Evolutionary conservation across 2,329 filamentous ascomycete species (phyloP).

Genomic region (Talaromyces sp.): DNA sequence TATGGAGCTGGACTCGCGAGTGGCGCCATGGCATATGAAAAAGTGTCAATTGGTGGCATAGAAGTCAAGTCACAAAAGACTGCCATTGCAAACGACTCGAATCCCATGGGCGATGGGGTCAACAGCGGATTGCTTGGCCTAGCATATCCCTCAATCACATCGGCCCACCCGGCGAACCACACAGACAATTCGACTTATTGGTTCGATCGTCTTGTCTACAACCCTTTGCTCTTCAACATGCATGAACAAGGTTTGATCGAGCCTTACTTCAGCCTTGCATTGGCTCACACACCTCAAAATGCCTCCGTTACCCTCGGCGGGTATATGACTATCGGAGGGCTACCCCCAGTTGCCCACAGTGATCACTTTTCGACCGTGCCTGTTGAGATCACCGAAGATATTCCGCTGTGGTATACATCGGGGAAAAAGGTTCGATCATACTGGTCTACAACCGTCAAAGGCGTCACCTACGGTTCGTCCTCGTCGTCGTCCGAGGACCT

Average conservation of each 20-base stretch:
- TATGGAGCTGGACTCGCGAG: constrained; percentile 29
- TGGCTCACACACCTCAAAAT: constrained; percentile 38
- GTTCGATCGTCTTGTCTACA: constrained; percentile 42
- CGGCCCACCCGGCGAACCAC: constrained; percentile 32
- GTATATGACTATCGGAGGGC: constrained; percentile 53
- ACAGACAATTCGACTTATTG: constrained; percentile 25
- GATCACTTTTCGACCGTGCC: constrained; percentile 39
- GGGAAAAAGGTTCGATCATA: constrained; percentile 36
- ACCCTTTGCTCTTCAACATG: constrained; percentile 56
- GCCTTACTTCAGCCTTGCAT: constrained; percentile 54
- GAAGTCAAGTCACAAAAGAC: constrained; percentile 48
- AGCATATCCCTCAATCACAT: constrained; percentile 54
- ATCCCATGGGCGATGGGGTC: constrained; percentile 49
- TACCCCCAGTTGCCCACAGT: constrained; percentile 48
- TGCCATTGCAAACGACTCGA: constrained; percentile 48
- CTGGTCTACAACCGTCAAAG: constrained; percentile 42
- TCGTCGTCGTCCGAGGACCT: background rate
- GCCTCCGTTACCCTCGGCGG: constrained; percentile 37
- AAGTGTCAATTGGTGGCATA: constrained; percentile 47
- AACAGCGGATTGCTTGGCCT: constrained; percentile 56
- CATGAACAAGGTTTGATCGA: constrained; percentile 46
- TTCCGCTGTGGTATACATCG: constrained; percentile 27
- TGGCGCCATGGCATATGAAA: constrained; percentile 26
- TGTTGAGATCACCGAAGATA: constrained; percentile 35
- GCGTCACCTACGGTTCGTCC: constrained; percentile 27